Percentiles rank a stretch among this genome's conserved stretches.
These are phyloP conservation scores for Plectosphaerella cucumerina DNA, from an alignment of 2,329 filamentous ascomycete genomes.

Conservation along the genomic window DNA sequence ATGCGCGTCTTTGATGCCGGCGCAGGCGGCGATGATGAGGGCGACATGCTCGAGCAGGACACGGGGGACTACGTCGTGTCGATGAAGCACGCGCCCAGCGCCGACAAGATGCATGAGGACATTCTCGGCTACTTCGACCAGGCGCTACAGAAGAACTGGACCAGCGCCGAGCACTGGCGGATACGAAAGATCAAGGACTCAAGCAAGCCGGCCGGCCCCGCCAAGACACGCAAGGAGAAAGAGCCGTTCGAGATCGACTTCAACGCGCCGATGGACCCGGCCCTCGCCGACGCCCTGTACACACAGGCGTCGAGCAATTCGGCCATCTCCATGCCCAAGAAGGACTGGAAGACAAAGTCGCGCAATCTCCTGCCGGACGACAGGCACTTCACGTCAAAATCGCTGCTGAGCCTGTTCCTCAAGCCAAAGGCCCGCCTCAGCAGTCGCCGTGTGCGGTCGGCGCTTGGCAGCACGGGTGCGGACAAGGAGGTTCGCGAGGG, in stretches of 20 bases:
- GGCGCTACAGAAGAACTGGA: constrained; percentile 94
- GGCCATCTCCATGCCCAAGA: constrained; percentile 81
- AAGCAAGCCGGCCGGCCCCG: constrained; percentile 57
- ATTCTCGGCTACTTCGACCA: constrained; percentile 98
- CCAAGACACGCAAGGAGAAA: constrained; percentile 82
- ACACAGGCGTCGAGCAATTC: constrained; percentile 77
- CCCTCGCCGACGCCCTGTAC: constrained; percentile 72
- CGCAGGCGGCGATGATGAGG: constrained; percentile 47
- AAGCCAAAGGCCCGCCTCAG: constrained; percentile 89
- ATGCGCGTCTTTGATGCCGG: constrained; percentile 71
- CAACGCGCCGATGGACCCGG: constrained; percentile 64
- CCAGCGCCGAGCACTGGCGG: constrained; percentile 96
- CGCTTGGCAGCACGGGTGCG: constrained; percentile 36
- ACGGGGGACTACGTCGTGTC: constrained; percentile 74
- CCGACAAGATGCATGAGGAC: constrained; percentile 77
- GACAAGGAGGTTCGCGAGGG: constrained; percentile 58
- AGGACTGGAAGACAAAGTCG: constrained; percentile 92
- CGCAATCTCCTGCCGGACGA: constrained; percentile 93
- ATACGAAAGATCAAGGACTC: constrained; percentile 86
- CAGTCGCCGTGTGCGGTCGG: constrained; percentile 53
- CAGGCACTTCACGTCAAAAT: constrained; percentile 95
- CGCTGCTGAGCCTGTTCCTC: constrained; percentile 83
- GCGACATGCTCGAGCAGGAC: constrained; percentile 57
- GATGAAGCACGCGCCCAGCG: constrained; percentile 58
- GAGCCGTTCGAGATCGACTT: constrained; percentile 97